These are phyloP conservation scores for Populus euphratica DNA, from an alignment of 345 rosid species.

Conservation along the genomic window DNA sequence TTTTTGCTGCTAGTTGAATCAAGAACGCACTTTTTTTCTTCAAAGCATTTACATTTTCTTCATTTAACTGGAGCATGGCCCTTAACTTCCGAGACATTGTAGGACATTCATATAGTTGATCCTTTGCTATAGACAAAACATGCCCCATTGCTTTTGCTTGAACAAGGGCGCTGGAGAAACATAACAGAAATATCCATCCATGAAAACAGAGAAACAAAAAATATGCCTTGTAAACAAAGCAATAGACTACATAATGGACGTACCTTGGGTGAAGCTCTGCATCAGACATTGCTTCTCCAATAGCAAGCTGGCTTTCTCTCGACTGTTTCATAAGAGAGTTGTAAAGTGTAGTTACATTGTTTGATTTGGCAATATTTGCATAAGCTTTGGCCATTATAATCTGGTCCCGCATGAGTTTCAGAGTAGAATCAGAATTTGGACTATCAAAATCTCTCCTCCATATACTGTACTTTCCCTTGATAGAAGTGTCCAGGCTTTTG, in stretches of 20 bases:
- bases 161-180: slow-evolving; percentile 64
- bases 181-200: slow-evolving; percentile 13
- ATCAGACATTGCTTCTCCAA: slow-evolving; percentile 77
- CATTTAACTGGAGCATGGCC: slow-evolving; percentile 79
- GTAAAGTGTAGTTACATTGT: slow-evolving; percentile 53
- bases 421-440: slow-evolving; percentile 73
- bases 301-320: slow-evolving; percentile 57
- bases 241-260: slow-evolving; percentile 17
- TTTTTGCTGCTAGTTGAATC: slow-evolving; percentile 96
- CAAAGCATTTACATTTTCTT: slow-evolving; percentile 51
- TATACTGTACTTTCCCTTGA: slow-evolving; percentile 72
- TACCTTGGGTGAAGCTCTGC: slow-evolving; percentile 82
- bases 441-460: slow-evolving; percentile 92
- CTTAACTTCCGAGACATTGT: slow-evolving; percentile 70
- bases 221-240: slow-evolving; percentile 3
- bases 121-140: slow-evolving; percentile 79
- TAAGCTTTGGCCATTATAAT: slow-evolving; percentile 92
- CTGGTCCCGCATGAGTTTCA: slow-evolving; percentile 96
- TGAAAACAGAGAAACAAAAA: slow-evolving; percentile 12
- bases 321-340: slow-evolving; percentile 54
- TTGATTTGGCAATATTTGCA: slow-evolving; percentile 79
- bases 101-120: slow-evolving; percentile 68
- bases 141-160: slow-evolving; percentile 89
- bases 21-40: slow-evolving; percentile 85
- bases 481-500: slow-evolving; percentile 47